Conservation (phyloP, 140 eudicot genomes). For the Stevia rebaudiana region DNA sequence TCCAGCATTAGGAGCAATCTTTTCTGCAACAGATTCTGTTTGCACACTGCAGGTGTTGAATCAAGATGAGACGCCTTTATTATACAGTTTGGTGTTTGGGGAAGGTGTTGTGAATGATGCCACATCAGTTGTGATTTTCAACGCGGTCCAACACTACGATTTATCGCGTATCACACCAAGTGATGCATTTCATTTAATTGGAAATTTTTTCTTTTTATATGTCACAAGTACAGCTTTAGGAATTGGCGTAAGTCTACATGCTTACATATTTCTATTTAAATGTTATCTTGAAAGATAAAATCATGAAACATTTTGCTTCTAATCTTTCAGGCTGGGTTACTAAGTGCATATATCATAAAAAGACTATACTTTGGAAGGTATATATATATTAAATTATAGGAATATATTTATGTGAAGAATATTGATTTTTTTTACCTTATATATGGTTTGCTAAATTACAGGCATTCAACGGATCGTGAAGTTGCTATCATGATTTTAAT, state of each 20-base stretch:
- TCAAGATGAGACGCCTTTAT: conserved; percentile 87
- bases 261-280: conserved; percentile 9
- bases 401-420: neutral
- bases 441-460: conserved; percentile 23
- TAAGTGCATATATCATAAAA: conserved; percentile 79
- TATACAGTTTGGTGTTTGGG: conserved; percentile 89
- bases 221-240: conserved; percentile 68
- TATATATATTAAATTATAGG: conserved; percentile 10
- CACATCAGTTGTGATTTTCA: conserved; percentile 87
- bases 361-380: conserved; percentile 87
- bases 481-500: conserved; percentile 83
- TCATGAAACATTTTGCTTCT: conserved; percentile 1
- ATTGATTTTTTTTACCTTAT: neutral
- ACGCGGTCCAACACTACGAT: conserved; percentile 87
- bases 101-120: conserved; percentile 99
- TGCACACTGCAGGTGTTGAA: conserved; percentile 92
- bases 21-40: conserved; percentile 96
- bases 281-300: neutral
- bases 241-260: conserved; percentile 53
- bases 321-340: conserved; percentile 72
- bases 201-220: conserved; percentile 69
- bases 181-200: conserved; percentile 52
- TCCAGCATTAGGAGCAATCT: conserved; percentile 88
- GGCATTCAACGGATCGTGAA: conserved; percentile 94
- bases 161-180: conserved; percentile 46